Conservation (phyloP, 192 early-diverging fungal genomes). For the Spinellus fusiger region DNA sequence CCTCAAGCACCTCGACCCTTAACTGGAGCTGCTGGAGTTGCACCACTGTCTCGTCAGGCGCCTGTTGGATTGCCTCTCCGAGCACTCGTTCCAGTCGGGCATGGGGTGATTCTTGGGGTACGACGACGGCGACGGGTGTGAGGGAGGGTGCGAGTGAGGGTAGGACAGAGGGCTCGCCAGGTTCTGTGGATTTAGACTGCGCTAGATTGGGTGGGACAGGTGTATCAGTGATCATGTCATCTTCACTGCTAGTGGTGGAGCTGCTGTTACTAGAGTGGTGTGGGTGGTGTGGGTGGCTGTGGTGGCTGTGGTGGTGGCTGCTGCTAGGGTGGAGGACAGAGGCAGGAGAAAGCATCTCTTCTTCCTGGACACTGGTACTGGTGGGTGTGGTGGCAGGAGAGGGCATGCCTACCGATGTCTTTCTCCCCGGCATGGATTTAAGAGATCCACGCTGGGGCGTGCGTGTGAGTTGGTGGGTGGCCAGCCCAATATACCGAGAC, state of each 20-base stretch:
- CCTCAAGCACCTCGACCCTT: slow-evolving; percentile 61
- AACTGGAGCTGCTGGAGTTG: slow-evolving; percentile 55
- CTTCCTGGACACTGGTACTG: slow-evolving; percentile 6
- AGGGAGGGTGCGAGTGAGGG: not conserved
- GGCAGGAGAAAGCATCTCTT: too few species aligned
- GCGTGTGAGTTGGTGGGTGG: slow-evolving; percentile 44
- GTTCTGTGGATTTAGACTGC: slow-evolving; percentile 20
- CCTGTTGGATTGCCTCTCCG: slow-evolving; percentile 15
- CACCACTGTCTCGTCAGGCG: slow-evolving; percentile 28
- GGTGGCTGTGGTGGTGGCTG: too few species aligned
- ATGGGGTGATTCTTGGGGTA: slow-evolving; percentile 10
- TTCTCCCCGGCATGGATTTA: not conserved
- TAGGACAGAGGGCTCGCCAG: slow-evolving; percentile 2
- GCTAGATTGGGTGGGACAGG: slow-evolving; percentile 23
- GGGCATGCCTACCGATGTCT: not conserved
- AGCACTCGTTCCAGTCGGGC: slow-evolving; percentile 12
- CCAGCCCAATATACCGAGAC: slow-evolving; percentile 51
- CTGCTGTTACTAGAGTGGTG: too few species aligned
- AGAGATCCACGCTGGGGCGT: too few species aligned
- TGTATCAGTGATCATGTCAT: slow-evolving; percentile 14
- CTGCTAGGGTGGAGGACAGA: too few species aligned
- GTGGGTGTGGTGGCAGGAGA: slow-evolving; percentile 12
- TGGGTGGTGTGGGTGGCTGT: too few species aligned
- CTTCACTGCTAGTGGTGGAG: too few species aligned
- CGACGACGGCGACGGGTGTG: not conserved